Evolutionary conservation across 169 alveolate genomes (phyloP).

Genomic region (Eimeria zaria): DNA sequence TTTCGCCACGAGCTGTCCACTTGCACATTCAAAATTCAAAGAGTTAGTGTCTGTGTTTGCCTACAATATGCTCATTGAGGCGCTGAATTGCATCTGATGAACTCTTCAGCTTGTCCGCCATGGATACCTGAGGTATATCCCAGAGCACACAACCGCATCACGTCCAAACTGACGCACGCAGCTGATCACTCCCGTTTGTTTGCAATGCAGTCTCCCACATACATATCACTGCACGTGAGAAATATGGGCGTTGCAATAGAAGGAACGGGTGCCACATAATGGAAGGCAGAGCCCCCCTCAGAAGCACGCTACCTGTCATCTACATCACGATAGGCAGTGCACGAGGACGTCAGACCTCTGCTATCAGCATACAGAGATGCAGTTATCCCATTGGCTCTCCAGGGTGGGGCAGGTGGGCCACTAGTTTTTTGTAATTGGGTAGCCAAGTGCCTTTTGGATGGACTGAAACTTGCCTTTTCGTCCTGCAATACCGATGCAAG

Average conservation of each 20-base stretch:
- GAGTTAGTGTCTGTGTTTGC: background rate
- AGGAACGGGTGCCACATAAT: background rate
- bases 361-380: background rate
- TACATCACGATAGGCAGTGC: background rate
- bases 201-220: background rate
- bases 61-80: slow-evolving; percentile 59
- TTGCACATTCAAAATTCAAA: background rate
- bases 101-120: slow-evolving; percentile 60
- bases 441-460: background rate
- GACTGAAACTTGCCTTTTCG: slow-evolving; percentile 49
- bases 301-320: background rate
- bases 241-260: background rate
- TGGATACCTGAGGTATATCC: slow-evolving; percentile 40
- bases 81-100: slow-evolving; percentile 52
- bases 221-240: background rate
- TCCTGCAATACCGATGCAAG: slow-evolving; percentile 56
- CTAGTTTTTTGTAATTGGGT: background rate
- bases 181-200: background rate
- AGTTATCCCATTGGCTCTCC: background rate
- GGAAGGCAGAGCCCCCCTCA: background rate
- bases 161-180: background rate
- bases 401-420: background rate
- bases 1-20: background rate
- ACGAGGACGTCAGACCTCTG: background rate
- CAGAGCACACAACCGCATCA: background rate